Conservation (phyloP, 1,284 basidiomycete species). For the Boletus semigastroideus region DNA sequence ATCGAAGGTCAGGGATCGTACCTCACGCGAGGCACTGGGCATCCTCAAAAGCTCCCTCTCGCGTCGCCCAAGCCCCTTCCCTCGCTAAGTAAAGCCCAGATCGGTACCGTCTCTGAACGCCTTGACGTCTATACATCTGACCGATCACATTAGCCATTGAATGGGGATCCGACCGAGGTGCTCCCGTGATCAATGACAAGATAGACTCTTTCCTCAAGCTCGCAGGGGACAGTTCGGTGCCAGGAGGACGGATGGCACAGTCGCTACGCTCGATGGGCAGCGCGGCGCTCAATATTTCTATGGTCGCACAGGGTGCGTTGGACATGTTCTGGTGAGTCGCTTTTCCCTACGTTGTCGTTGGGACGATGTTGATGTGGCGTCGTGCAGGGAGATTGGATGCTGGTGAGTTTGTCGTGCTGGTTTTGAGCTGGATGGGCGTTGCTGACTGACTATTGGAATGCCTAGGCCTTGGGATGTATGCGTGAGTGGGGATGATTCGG, state of each 20-base stretch:
- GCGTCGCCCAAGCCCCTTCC: constrained; percentile 65
- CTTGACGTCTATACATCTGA: background rate
- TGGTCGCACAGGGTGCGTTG: constrained; percentile 82
- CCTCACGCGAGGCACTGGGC: constrained; percentile 54
- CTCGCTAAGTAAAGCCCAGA: constrained; percentile 78
- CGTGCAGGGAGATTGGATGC: constrained; percentile 83
- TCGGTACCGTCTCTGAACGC: constrained; percentile 44
- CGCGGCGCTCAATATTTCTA: constrained; percentile 81
- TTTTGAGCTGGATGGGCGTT: background rate
- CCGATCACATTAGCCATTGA: constrained; percentile 64
- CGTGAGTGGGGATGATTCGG: constrained; percentile 40
- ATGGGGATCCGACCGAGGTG: constrained; percentile 85
- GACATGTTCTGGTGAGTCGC: constrained; percentile 76
- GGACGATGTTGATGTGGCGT: background rate
- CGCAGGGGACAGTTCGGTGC: constrained; percentile 70
- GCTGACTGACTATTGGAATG: constrained; percentile 15
- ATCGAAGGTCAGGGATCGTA: constrained; percentile 80
- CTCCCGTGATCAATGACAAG: constrained; percentile 63
- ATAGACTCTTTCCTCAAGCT: constrained; percentile 72
- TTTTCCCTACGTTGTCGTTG: background rate
- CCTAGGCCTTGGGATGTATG: constrained; percentile 82
- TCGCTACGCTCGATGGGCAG: constrained; percentile 82
- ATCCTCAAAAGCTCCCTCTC: constrained; percentile 72
- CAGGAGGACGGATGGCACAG: constrained; percentile 85
- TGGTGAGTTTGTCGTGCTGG: constrained; percentile 45